A percentile compares a stretch with the other conserved stretches of the same genome.
Evolutionary conservation across 768 basidiomycete species (phyloP).

Genomic region (Tremella fuciformis): DNA sequence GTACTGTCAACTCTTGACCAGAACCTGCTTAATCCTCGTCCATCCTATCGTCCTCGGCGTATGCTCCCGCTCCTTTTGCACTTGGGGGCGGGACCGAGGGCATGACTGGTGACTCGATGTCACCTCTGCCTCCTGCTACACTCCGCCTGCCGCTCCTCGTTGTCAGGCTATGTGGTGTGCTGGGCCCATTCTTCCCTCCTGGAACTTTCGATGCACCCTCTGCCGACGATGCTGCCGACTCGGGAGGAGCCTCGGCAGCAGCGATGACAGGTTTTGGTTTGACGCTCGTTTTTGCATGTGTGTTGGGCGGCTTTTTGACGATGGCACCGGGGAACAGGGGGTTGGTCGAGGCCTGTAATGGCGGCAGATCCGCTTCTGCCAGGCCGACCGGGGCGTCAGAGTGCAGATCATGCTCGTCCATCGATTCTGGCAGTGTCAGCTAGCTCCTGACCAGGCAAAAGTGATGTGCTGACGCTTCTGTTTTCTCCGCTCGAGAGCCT

Average conservation of each 20-base stretch:
- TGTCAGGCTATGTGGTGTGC: slow-evolving; percentile 18
- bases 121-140: slow-evolving; percentile 3
- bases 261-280: background rate
- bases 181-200: slow-evolving; percentile 9
- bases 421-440: slow-evolving; percentile 1
- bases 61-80: slow-evolving; percentile 9
- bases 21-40: slow-evolving; percentile 14
- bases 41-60: slow-evolving; percentile 19
- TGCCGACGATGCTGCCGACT: slow-evolving; percentile 1
- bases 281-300: slow-evolving; percentile 33
- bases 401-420: slow-evolving; percentile 3
- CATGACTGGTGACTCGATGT: background rate
- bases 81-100: background rate
- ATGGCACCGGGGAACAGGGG: slow-evolving; percentile 44
- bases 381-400: background rate
- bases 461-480: slow-evolving; percentile 29
- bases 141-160: slow-evolving; percentile 16
- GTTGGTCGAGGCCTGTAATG: slow-evolving; percentile 38
- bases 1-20: too few species aligned
- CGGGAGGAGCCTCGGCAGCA: background rate
- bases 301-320: slow-evolving; percentile 39
- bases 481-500: slow-evolving; percentile 37
- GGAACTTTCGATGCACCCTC: slow-evolving; percentile 1
- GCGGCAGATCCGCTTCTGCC: slow-evolving; percentile 25
- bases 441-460: background rate